phyloP scores from a whole-genome alignment of 1,139 yeast species.

The Nadsonia starkeyi-henricii region DNA sequence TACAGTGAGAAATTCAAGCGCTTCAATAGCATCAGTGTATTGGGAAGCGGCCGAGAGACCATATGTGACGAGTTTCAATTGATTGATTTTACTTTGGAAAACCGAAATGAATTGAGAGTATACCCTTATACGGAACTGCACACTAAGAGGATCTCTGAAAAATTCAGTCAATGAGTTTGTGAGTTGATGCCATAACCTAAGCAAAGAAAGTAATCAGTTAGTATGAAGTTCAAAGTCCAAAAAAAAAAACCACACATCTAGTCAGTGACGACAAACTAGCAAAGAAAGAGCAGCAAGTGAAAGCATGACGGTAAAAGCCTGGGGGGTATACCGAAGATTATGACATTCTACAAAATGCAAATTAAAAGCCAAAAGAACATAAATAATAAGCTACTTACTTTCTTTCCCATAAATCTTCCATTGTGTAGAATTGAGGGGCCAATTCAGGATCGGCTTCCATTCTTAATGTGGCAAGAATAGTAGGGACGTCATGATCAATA shows the following conservation, averaged over 20 bases:
- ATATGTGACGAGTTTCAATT: slow-evolving; percentile 65
- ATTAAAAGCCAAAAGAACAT: background rate
- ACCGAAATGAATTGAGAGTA: slow-evolving; percentile 57
- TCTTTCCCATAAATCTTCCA: slow-evolving; percentile 80
- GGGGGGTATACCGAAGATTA: too few relatives aligned
- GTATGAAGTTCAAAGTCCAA: background rate
- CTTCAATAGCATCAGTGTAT: slow-evolving; percentile 33
- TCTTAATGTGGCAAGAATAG: slow-evolving; percentile 57
- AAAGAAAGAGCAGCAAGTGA: too few relatives aligned
- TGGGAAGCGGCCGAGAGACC: slow-evolving; percentile 45
- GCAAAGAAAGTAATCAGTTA: background rate
- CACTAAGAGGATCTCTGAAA: slow-evolving; percentile 39
- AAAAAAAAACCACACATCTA: too few relatives aligned
- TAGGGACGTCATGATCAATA: slow-evolving; percentile 31
- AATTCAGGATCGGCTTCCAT: slow-evolving; percentile 54
- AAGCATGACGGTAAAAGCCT: too few relatives aligned
- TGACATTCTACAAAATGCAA: too few relatives aligned
- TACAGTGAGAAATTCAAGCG: slow-evolving; percentile 41
- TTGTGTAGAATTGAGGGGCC: slow-evolving; percentile 49
- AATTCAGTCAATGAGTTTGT: slow-evolving; percentile 54
- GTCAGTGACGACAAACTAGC: too few relatives aligned
- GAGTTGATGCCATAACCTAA: slow-evolving; percentile 52
- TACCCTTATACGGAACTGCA: slow-evolving; percentile 45
- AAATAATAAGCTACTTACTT: slow-evolving; percentile 27
- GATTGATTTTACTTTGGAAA: slow-evolving; percentile 61